These are phyloP conservation scores for Lactifluus volemus DNA, from an alignment of 768 basidiomycete species.

Conservation along the genomic window DNA sequence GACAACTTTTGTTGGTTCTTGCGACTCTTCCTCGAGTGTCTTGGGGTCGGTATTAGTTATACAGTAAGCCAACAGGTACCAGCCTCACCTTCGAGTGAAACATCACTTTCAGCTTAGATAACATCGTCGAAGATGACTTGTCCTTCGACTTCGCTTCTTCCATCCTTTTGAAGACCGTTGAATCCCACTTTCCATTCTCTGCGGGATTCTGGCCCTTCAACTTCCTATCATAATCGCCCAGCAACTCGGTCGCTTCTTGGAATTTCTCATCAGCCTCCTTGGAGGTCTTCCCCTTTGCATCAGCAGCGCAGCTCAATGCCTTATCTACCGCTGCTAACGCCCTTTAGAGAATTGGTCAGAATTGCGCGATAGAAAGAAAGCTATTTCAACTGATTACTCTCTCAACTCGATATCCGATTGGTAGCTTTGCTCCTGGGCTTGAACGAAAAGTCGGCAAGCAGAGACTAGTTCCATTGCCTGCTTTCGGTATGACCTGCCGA, in stretches of 20 bases:
- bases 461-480: too few relatives aligned
- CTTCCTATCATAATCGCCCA: not conserved
- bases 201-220: too few relatives aligned
- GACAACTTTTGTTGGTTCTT: not conserved
- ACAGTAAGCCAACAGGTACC: not conserved
- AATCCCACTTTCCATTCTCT: too few relatives aligned
- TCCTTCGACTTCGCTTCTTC: not conserved
- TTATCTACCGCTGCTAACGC: not conserved
- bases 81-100: not conserved
- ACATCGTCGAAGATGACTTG: too few relatives aligned
- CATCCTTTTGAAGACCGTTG: not conserved
- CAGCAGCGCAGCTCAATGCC: not conserved
- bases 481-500: not conserved
- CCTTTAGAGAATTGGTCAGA: not conserved
- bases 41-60: not conserved
- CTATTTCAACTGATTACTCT: not conserved
- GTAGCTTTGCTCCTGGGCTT: not conserved
- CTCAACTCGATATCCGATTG: not conserved
- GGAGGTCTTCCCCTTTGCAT: not conserved
- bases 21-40: not conserved
- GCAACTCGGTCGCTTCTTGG: not conserved
- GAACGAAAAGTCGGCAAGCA: conserved; percentile 1
- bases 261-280: not conserved
- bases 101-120: not conserved
- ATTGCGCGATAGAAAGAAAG: not conserved